Percentiles rank a stretch among this genome's conserved stretches.
Evolutionary conservation across 2,329 filamentous ascomycete genomes (phyloP).

Genomic region (Pseudogymnoascus sp.): DNA sequence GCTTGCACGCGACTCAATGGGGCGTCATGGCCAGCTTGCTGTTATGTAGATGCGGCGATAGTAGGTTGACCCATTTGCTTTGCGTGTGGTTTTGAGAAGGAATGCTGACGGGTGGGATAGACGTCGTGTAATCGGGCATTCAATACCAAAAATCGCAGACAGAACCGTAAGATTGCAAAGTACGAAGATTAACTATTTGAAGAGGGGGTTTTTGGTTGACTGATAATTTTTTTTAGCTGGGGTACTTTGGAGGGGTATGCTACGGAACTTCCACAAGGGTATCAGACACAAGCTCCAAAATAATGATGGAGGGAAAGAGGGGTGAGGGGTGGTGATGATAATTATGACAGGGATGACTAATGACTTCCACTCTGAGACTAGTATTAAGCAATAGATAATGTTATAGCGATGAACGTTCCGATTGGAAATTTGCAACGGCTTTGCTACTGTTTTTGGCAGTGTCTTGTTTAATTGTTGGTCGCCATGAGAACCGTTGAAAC

Average conservation of each 20-base stretch:
- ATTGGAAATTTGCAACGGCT: neutral
- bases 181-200: neutral
- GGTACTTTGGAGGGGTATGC: neutral
- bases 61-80: neutral
- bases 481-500: neutral
- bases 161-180: neutral
- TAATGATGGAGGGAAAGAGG: neutral
- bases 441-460: neutral
- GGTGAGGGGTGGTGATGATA: neutral
- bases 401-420: neutral
- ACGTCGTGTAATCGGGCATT: conserved; percentile 1
- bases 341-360: neutral
- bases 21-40: neutral
- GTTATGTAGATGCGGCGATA: neutral
- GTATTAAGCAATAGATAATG: neutral
- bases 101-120: neutral
- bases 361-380: neutral
- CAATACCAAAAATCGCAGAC: neutral
- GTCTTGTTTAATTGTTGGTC: neutral
- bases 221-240: neutral
- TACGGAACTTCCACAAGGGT: neutral
- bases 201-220: neutral
- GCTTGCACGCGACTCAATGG: neutral
- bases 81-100: no score
- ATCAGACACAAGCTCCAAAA: neutral